Percentiles rank a stretch among this genome's conserved stretches.
Evolutionary conservation across 371 early-diverging fungal species (phyloP).

Genomic region (Rhizopus delemar): DNA sequence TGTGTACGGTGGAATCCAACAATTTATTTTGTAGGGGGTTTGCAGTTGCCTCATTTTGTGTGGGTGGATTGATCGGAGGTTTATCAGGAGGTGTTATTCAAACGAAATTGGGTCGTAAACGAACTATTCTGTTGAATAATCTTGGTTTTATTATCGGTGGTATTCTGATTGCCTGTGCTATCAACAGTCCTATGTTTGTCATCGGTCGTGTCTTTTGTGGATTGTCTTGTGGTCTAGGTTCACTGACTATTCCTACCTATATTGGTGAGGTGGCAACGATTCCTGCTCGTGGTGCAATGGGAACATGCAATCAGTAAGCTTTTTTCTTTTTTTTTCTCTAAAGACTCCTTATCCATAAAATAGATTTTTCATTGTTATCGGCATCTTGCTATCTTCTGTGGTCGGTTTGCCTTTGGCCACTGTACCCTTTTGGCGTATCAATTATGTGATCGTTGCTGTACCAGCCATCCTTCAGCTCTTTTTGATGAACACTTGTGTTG

Average conservation of each 20-base stretch:
- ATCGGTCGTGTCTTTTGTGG: slow-evolving; percentile 82
- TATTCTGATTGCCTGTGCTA: slow-evolving; percentile 58
- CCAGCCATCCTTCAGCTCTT: slow-evolving; percentile 69
- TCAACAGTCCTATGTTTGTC: slow-evolving; percentile 60
- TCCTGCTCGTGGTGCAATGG: slow-evolving; percentile 67
- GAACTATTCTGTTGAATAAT: slow-evolving; percentile 63
- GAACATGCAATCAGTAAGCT: slow-evolving; percentile 70
- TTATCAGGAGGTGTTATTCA: slow-evolving; percentile 60
- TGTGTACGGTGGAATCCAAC: slow-evolving; percentile 61
- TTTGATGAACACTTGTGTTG: slow-evolving; percentile 69
- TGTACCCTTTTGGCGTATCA: slow-evolving; percentile 70
- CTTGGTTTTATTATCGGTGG: slow-evolving; percentile 64
- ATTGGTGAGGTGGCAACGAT: slow-evolving; percentile 80
- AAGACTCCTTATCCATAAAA: not conserved
- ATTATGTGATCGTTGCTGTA: slow-evolving; percentile 64
- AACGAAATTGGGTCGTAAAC: slow-evolving; percentile 66
- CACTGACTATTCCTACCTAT: slow-evolving; percentile 78
- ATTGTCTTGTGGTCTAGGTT: slow-evolving; percentile 76
- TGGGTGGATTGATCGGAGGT: slow-evolving; percentile 79
- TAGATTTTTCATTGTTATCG: slow-evolving; percentile 71
- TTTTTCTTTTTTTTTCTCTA: not conserved
- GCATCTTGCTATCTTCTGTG: slow-evolving; percentile 68
- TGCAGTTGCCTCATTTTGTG: slow-evolving; percentile 63
- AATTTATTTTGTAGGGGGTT: slow-evolving; percentile 61
- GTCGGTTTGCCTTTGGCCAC: slow-evolving; percentile 61